Evolutionary conservation across 2,329 filamentous ascomycete genomes (phyloP).

Genomic region (Diaporthe eres): DNA sequence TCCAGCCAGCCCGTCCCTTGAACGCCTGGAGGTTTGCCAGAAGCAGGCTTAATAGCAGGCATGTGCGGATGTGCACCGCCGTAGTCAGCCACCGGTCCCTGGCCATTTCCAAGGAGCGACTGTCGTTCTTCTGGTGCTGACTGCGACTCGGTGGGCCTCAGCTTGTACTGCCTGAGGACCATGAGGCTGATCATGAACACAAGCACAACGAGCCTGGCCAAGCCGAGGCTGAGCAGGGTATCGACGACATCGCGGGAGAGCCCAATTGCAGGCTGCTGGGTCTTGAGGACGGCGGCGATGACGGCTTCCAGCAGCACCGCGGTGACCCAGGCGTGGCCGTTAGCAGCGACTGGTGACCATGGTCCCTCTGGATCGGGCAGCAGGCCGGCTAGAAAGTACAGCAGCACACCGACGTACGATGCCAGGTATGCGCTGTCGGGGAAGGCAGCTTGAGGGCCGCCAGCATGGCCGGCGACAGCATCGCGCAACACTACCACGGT

Average conservation of each 20-base stretch:
- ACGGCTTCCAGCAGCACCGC: constrained; percentile 54
- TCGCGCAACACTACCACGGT: constrained; percentile 51
- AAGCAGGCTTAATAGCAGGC: constrained; percentile 45
- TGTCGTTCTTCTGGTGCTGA: constrained; percentile 54
- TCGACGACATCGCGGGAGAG: constrained; percentile 50
- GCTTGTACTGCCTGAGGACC: constrained; percentile 50
- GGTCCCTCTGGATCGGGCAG: constrained; percentile 61
- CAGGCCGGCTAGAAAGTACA: constrained; percentile 59
- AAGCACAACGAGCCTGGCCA: constrained; percentile 52
- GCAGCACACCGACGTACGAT: constrained; percentile 56
- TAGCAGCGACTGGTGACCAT: constrained; percentile 56
- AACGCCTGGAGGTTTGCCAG: constrained; percentile 45
- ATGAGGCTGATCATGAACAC: constrained; percentile 53
- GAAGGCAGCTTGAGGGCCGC: constrained; percentile 48
- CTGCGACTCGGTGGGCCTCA: constrained; percentile 47
- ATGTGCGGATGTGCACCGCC: constrained; percentile 44
- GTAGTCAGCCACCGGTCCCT: constrained; percentile 46
- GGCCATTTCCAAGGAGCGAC: constrained; percentile 57
- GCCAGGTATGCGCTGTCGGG: constrained; percentile 58
- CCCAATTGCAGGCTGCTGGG: constrained; percentile 49
- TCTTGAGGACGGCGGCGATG: constrained; percentile 53
- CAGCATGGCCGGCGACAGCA: constrained; percentile 50
- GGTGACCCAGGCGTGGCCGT: constrained; percentile 55
- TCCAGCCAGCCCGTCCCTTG: constrained; percentile 59
- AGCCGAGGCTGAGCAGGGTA: constrained; percentile 49